Evolutionary conservation across 768 basidiomycete species (phyloP).

Genomic region (Chalciporus pseudorubinellus): DNA sequence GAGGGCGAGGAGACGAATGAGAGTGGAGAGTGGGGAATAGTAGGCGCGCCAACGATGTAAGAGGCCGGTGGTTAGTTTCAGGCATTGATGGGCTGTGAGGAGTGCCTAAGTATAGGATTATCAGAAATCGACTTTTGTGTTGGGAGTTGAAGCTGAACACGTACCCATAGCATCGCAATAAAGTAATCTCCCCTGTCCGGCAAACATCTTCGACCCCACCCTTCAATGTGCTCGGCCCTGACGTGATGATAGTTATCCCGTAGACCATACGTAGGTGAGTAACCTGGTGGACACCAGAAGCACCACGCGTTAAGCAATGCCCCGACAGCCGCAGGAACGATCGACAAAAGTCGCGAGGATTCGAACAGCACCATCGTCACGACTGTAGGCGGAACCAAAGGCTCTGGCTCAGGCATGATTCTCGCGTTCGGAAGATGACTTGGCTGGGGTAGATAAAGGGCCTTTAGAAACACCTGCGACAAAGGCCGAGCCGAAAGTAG

Average conservation of each 20-base stretch:
- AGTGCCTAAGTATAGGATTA: constrained; percentile 52
- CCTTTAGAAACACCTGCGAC: constrained; percentile 7
- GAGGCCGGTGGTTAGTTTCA: constrained; percentile 83
- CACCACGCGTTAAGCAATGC: constrained; percentile 60
- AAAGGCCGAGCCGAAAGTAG: background rate
- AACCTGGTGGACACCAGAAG: constrained; percentile 44
- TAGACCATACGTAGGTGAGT: constrained; percentile 7
- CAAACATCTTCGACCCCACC: constrained; percentile 34
- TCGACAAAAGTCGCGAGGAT: constrained; percentile 62
- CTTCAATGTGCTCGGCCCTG: background rate
- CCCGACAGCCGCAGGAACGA: constrained; percentile 72
- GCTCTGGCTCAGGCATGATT: constrained; percentile 48
- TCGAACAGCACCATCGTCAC: constrained; percentile 65
- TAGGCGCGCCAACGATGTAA: constrained; percentile 88
- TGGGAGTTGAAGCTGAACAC: constrained; percentile 15
- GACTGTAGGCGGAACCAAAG: constrained; percentile 47
- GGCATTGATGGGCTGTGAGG: constrained; percentile 87
- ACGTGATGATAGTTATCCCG: constrained; percentile 2
- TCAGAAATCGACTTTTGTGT: background rate
- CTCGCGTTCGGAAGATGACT: constrained; percentile 70
- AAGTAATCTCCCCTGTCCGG: constrained; percentile 63
- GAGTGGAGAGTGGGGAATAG: constrained; percentile 83
- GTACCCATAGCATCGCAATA: constrained; percentile 71
- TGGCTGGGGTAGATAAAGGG: constrained; percentile 39
- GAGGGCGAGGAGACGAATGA: constrained; percentile 87